Base-by-base conservation (phyloP, 441 rosid genomes). In the Croton laevigatus region DNA sequence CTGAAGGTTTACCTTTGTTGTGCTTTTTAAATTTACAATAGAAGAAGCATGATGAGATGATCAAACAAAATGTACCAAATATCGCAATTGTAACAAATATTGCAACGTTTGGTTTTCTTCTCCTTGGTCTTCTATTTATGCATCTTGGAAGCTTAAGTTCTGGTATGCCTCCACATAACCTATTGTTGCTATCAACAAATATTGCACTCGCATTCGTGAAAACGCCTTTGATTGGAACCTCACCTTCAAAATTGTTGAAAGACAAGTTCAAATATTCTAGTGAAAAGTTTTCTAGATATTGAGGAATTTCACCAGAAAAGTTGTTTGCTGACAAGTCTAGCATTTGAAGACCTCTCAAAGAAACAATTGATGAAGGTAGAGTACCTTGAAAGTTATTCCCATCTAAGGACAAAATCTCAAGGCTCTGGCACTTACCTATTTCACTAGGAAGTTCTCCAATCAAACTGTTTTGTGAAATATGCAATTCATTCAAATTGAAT, bases 141-240 rank as follows among this genome's bases (percentile, higher is more conserved):
- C 72, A 69, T 42, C 22, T 69, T 16, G 64, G 72, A 23, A 69
- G 54, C 20, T 69, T 8, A 1, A 69, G 23, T 13, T 57, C 42
- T 70, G 76, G 23, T 60, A 60, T 2, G 58, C 77, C 69, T 65
- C 72, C 72, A 44, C 72, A 69, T 7, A 69, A 52, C 20, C 7
- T 55, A 1, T 0, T 42, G 54, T 69, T 69, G 22, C 72, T 64
- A 40, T 22, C 62, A 22, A 69, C 37, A 42, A 64, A 69, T 40
- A 69, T 16, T 42, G 53, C 60, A 66, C 70, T 69, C 14, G 54
- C 45, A 9, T 59, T 45, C n/a, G 54, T 44, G 38, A 66, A 67
- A 19, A 42, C 60, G n/a, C 70, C 70, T 11, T 52, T 37, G 6
- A 8, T 16, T 0, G 74, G 71, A 23, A 70, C 59, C 19, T 45